phyloP scores from a whole-genome alignment of 306 rosid species.

The Dryas alaskensis region DNA sequence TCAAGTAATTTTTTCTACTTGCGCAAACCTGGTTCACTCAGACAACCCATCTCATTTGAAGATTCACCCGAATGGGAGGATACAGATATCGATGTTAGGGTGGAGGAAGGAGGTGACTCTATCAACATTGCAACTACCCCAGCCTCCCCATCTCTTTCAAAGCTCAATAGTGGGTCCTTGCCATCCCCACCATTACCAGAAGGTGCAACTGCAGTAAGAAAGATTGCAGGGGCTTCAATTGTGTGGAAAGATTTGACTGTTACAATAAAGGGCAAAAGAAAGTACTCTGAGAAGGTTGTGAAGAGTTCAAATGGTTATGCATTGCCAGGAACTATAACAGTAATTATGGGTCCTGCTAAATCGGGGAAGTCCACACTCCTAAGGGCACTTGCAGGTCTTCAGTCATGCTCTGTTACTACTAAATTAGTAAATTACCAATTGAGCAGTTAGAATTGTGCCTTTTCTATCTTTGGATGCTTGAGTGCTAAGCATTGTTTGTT shows the following conservation, averaged over 20 bases:
- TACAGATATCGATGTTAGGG: conserved; percentile 66
- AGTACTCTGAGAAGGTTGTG: conserved; percentile 85
- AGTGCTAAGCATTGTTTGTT: conserved; percentile 30
- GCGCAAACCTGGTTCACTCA: conserved; percentile 88
- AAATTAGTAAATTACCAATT: conserved; percentile 23
- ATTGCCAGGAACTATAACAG: conserved; percentile 92
- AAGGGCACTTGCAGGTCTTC: conserved; percentile 82
- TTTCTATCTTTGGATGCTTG: conserved; percentile 20
- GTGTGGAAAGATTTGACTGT: conserved; percentile 97
- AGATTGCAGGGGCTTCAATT: conserved; percentile 80
- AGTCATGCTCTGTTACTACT: conserved; percentile 23
- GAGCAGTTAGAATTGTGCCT: conserved; percentile 18
- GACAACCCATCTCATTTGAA: conserved; percentile 96
- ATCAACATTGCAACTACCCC: conserved; percentile 73
- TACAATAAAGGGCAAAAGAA: conserved; percentile 88
- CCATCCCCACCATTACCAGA: conserved; percentile 83
- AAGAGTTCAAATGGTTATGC: conserved; percentile 99
- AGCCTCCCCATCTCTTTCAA: conserved; percentile 86
- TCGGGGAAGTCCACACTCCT: conserved; percentile 92
- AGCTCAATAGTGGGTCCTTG: conserved; percentile 81
- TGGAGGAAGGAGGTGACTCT: conserved; percentile 89
- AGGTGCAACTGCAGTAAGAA: conserved; percentile 59
- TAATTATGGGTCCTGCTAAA: conserved; percentile 96
- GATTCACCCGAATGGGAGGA: conserved; percentile 99
- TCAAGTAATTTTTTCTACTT: conserved; percentile 95